These are phyloP conservation scores for Barbarea vulgaris DNA, from an alignment of 345 rosid genomes.

Conservation along the genomic window DNA sequence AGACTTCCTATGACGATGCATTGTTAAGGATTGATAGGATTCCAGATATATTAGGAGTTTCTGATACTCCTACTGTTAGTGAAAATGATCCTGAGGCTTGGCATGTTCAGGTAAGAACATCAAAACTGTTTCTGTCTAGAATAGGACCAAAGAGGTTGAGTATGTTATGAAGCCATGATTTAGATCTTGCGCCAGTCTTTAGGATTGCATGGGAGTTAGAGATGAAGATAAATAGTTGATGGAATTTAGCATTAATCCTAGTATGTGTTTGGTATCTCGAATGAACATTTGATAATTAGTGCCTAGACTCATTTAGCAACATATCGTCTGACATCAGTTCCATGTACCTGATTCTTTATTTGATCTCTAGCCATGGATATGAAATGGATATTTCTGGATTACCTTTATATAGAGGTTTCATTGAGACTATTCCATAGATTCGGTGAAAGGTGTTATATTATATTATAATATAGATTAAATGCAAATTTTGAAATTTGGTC, in stretches of 20 bases:
- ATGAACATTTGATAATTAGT: slow-evolving; percentile 9
- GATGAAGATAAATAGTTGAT: slow-evolving; percentile 13
- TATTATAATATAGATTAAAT: not conserved
- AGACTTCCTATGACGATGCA: slow-evolving; percentile 63
- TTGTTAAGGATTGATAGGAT: slow-evolving; percentile 79
- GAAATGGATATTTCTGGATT: not conserved
- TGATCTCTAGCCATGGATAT: not conserved
- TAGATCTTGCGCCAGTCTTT: slow-evolving; percentile 13
- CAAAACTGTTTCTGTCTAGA: not conserved
- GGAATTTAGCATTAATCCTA: slow-evolving; percentile 1
- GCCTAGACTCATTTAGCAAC: not conserved
- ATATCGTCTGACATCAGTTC: slow-evolving; percentile 1
- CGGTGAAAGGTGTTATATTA: not conserved
- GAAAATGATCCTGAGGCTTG: slow-evolving; percentile 68
- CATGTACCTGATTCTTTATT: slow-evolving; percentile 5
- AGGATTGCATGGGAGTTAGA: slow-evolving; percentile 6
- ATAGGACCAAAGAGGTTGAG: slow-evolving; percentile 1
- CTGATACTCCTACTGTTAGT: slow-evolving; percentile 49
- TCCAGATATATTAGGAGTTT: slow-evolving; percentile 62
- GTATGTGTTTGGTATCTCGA: not conserved
- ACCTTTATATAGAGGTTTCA: not conserved
- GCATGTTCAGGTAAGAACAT: slow-evolving; percentile 77
- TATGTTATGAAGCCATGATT: slow-evolving; percentile 8
- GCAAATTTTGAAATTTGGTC: not conserved
- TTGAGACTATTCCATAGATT: not conserved